Evolutionary conservation across 1,139 yeast species (phyloP).

Genomic region (Blastobotrys aristatus): DNA sequence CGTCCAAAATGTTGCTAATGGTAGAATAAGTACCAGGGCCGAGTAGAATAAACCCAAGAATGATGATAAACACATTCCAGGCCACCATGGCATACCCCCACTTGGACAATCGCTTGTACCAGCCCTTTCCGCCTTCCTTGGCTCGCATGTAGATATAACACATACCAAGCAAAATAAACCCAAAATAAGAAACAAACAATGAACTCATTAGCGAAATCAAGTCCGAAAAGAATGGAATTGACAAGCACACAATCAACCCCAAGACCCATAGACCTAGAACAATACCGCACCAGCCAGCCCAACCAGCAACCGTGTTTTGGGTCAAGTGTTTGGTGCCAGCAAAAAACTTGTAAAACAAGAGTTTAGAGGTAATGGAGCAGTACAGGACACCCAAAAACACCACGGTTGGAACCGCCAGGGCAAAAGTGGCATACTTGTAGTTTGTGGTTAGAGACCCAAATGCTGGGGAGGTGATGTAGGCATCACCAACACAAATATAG

Average conservation of each 20-base stretch:
- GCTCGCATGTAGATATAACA: conserved; percentile 43
- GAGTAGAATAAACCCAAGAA: conserved; percentile 47
- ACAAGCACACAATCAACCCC: conserved; percentile 57
- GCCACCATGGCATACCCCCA: conserved; percentile 30
- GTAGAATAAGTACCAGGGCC: conserved; percentile 59
- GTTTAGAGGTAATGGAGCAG: conserved; percentile 50
- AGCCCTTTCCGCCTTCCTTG: conserved; percentile 27
- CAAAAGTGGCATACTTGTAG: conserved; percentile 51
- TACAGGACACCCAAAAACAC: conserved; percentile 53
- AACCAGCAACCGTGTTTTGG: conserved; percentile 47
- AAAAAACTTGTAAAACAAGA: conserved; percentile 46
- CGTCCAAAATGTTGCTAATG: conserved; percentile 47
- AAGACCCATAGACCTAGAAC: conserved; percentile 46
- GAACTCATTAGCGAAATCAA: conserved; percentile 57
- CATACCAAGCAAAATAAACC: conserved; percentile 62
- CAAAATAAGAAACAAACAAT: conserved; percentile 61
- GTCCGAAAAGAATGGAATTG: conserved; percentile 58
- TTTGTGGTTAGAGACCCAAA: conserved; percentile 47
- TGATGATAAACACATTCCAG: conserved; percentile 39
- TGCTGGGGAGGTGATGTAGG: conserved; percentile 54
- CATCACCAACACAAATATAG: conserved; percentile 54
- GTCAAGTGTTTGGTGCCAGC: conserved; percentile 40
- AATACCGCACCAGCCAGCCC: conserved; percentile 48
- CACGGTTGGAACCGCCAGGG: conserved; percentile 58
- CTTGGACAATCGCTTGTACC: conserved; percentile 19